Base-by-base conservation (phyloP, 257 asterid genomes). In the Fraxinus cuspidata region DNA sequence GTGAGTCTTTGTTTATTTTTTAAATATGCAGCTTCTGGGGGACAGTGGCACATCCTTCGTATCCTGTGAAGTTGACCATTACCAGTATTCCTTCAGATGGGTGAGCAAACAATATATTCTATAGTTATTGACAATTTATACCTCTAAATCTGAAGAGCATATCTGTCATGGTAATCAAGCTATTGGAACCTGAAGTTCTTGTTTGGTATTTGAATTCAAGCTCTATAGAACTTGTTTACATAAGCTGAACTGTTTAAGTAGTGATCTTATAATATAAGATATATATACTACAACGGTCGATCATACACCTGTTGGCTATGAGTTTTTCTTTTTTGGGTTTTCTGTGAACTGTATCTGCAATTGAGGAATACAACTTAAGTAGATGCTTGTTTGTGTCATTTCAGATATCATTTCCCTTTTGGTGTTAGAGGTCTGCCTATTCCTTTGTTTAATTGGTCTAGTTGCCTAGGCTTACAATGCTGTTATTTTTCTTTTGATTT, bases 11-110 rank as follows among this genome's bases (percentile, higher is more conserved):
- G 31, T 66, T 80, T 75, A 47, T 70, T 74, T 70, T 74, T 25
- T 37, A 16, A 73, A 73, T 80, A 15, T 86, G 91, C 96, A 96
- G 99, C 78, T 96, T 96, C 80, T 94, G 96, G 98, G 68, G 77
- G 85, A 84, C 93, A 28, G 82, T 89, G 75, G 78, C 89, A 72
- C 90, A 91, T 78, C 98, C 99, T 79, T 76, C 92, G 16, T 47
- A 79, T 77, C 93, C 98, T 23, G 90, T 88, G 80, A 94, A 94
- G 91, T 85, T 91, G 90, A 84, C 82, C 72, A 80, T 92, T 77
- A 70, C 96, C 70, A 88, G 75, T 81, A 81, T 85, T 88, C 96
- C 98, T 84, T 56, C 94, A 8, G 97, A 94, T 74, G 96, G 97
- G 99, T 96, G 84, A 87, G 97, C 72, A 35, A 28, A 66, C 68